Evolutionary conservation across 352 stramenopile genomes (phyloP).

Genomic region (Globisporangium alternatum): DNA sequence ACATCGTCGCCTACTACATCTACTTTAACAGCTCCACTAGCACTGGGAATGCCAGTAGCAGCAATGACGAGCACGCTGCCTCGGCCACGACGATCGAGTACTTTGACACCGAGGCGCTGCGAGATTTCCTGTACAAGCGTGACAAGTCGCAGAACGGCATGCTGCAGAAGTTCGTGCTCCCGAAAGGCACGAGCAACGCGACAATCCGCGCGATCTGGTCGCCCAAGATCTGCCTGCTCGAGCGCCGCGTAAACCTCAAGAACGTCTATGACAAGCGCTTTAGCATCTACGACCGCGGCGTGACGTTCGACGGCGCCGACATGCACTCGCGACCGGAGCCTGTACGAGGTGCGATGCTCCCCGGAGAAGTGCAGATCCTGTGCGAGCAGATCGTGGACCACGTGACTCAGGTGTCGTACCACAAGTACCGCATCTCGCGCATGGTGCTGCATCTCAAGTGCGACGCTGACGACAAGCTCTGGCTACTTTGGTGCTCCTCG

Average conservation of each 20-base stretch:
- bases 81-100: constrained; percentile 89
- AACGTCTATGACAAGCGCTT: constrained; percentile 90
- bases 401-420: constrained; percentile 90
- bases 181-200: constrained; percentile 89
- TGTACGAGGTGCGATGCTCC: constrained; percentile 89
- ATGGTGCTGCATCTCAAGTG: constrained; percentile 97
- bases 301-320: constrained; percentile 95
- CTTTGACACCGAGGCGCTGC: constrained; percentile 81
- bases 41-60: not conserved
- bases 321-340: constrained; percentile 82
- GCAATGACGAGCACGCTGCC: constrained; percentile 4
- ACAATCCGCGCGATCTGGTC: constrained; percentile 93
- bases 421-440: constrained; percentile 89
- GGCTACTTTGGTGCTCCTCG: constrained; percentile 94
- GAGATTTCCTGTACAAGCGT: constrained; percentile 92
- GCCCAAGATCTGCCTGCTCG: constrained; percentile 93
- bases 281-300: constrained; percentile 90
- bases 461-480: constrained; percentile 91
- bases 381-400: constrained; percentile 93
- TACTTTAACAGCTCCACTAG: constrained; percentile 26
- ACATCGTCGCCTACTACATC: constrained; percentile 93
- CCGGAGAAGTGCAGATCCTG: constrained; percentile 87
- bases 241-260: constrained; percentile 89
- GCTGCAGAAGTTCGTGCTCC: constrained; percentile 93
- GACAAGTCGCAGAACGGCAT: constrained; percentile 91